Conservation (phyloP, 257 asterid species). For the Echium plantagineum region DNA sequence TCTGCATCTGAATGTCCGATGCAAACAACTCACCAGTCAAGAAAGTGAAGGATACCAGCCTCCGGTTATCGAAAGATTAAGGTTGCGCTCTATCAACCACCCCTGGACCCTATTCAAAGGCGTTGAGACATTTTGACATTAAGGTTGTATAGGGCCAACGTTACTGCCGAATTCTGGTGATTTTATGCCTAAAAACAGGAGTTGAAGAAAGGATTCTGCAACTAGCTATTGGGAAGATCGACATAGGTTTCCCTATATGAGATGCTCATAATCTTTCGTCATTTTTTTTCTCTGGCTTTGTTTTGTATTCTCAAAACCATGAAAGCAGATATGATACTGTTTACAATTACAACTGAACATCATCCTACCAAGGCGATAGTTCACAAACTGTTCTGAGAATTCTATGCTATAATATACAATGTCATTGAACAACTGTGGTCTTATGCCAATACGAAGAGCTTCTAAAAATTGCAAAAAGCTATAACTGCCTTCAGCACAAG, state of each 20-base stretch:
- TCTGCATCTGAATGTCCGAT: slow-evolving; percentile 21
- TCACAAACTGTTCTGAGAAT: background rate
- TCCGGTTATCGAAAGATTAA: background rate
- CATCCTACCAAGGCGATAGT: too few species aligned
- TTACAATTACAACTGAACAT: background rate
- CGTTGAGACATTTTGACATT: too few species aligned
- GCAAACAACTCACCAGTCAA: slow-evolving; percentile 24
- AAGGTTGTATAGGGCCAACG: background rate
- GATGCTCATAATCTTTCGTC: background rate
- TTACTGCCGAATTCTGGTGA: background rate
- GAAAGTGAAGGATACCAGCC: slow-evolving; percentile 19
- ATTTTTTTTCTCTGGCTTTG: background rate
- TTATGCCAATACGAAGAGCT: background rate
- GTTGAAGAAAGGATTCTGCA: background rate
- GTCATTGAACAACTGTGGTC: background rate
- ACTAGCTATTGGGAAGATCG: background rate
- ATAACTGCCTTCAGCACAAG: slow-evolving; percentile 8
- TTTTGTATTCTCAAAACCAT: background rate
- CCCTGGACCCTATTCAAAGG: too few species aligned
- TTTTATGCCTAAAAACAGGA: background rate
- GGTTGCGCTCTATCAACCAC: background rate
- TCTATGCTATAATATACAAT: background rate
- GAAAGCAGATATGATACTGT: background rate
- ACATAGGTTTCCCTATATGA: background rate
- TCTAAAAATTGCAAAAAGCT: background rate